Base-by-base conservation (phyloP, 140 eudicot species). In the Cichorium intybus region DNA sequence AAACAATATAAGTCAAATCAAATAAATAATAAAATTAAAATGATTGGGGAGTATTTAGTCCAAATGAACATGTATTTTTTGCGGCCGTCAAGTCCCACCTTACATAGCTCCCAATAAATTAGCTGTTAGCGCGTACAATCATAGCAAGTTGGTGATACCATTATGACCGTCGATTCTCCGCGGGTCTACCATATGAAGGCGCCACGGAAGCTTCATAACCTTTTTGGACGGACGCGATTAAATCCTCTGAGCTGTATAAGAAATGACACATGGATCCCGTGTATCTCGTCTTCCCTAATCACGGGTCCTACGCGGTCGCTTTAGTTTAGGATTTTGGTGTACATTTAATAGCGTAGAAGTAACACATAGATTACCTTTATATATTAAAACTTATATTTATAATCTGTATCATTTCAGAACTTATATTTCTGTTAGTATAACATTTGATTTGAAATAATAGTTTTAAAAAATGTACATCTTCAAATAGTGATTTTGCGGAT, bases 241-340 rank as follows among this genome's bases (percentile, higher is more conserved):
- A 27, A 24, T 21, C 2, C 2, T 27, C 55, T 75, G 70, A 75
- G 79, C 64, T 75, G 75, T 59, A 37, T 27, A 37, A 58, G 79
- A 52, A 18, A 57, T 20, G 55, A 26, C 69, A 66, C 69, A 74
- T 66, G 73, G 56, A 23, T 73, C 64, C 74, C 79, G 64, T 75
- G 79, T 51, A 41, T 67, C 52, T 34, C 64, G 69, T 50, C 69
- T 37, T 33, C 64, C 33, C 29, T 66, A 59, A 66, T 74, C 75
- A 75, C 75, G 79, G 79, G 62, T 75, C 58, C 64, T 75, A 75
- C 79, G 70, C 79, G 70, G n/a, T 67, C 22, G 74, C 79, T 35
- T 66, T 66, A 10, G 49, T 66, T 71, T 60, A 60, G 17, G 31
- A 26, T 34, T 71, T 60, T 4, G 4, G 14, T 60, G 20, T 20